phyloP scores from a whole-genome alignment of 2,329 filamentous ascomycete genomes.

The Exophiala phaeomuriformis region DNA sequence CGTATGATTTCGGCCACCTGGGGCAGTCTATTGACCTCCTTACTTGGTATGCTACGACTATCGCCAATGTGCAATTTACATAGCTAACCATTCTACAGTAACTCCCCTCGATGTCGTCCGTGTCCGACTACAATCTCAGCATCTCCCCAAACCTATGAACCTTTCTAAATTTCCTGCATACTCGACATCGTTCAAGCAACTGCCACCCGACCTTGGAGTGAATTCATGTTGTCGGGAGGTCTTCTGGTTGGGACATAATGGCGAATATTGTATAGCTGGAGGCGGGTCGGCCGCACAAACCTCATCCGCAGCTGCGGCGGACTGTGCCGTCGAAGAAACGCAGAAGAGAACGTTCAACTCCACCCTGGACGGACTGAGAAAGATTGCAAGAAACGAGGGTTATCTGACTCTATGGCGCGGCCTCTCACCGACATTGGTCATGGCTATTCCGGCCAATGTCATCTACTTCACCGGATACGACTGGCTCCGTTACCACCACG shows the following conservation, averaged over 20 bases:
- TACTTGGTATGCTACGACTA: constrained; percentile 62
- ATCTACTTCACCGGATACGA: constrained; percentile 99
- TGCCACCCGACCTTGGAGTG: constrained; percentile 80
- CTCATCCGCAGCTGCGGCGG: constrained; percentile 39
- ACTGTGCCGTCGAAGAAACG: constrained; percentile 82
- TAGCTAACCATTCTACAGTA: constrained; percentile 47
- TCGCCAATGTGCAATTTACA: constrained; percentile 1
- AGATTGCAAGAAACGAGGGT: constrained; percentile 92
- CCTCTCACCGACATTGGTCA: constrained; percentile 84
- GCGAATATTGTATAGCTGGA: constrained; percentile 71
- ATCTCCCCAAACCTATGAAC: constrained; percentile 46
- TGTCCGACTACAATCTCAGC: constrained; percentile 84
- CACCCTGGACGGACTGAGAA: constrained; percentile 82
- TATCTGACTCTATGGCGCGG: constrained; percentile 82
- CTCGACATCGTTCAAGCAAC: constrained; percentile 51
- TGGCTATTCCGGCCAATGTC: constrained; percentile 91
- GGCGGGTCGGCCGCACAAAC: constrained; percentile 33
- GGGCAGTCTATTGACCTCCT: constrained; percentile 80
- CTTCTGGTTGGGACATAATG: constrained; percentile 86
- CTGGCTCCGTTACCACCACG: constrained; percentile 69
- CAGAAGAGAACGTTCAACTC: constrained; percentile 79
- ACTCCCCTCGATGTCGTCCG: constrained; percentile 96
- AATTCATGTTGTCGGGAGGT: constrained; percentile 95
- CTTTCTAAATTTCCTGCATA: constrained; percentile 51
- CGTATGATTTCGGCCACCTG: constrained; percentile 93